phyloP scores from a whole-genome alignment of 179 eudicot genomes.

The Silene coronaria region DNA sequence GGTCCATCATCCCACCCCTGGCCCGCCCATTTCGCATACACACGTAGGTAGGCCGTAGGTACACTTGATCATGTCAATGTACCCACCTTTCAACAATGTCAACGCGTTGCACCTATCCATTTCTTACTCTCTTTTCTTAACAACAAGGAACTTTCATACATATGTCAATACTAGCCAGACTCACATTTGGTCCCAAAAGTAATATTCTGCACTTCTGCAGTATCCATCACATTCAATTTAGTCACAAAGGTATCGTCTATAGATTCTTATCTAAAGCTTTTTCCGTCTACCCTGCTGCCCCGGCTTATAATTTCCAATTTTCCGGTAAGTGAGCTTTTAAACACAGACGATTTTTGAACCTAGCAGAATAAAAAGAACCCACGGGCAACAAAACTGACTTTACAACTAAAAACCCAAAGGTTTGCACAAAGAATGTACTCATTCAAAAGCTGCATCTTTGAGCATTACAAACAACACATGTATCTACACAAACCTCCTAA shows the following conservation, averaged over 20 bases:
- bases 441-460: conserved; percentile 7
- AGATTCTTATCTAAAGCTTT: neutral
- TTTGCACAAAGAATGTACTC: conserved; percentile 8
- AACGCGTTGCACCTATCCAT: neutral
- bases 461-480: neutral
- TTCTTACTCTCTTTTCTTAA: neutral
- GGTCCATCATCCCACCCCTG: neutral
- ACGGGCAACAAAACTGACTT: neutral
- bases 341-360: neutral
- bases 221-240: neutral
- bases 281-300: neutral
- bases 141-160: neutral
- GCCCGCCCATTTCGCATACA: neutral
- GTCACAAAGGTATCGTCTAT: neutral
- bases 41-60: neutral
- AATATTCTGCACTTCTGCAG: no score
- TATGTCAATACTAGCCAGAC: neutral
- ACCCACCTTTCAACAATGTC: neutral
- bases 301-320: no score
- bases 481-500: conserved; percentile 16
- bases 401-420: neutral
- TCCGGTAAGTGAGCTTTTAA: neutral
- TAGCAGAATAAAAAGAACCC: neutral
- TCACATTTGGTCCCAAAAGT: no score
- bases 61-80: no score